Evolutionary conservation across 805 yeast species (phyloP), one percentile per base, ranked within the genome.

Genomic region (Kazachstania kunashirensis): DNA sequence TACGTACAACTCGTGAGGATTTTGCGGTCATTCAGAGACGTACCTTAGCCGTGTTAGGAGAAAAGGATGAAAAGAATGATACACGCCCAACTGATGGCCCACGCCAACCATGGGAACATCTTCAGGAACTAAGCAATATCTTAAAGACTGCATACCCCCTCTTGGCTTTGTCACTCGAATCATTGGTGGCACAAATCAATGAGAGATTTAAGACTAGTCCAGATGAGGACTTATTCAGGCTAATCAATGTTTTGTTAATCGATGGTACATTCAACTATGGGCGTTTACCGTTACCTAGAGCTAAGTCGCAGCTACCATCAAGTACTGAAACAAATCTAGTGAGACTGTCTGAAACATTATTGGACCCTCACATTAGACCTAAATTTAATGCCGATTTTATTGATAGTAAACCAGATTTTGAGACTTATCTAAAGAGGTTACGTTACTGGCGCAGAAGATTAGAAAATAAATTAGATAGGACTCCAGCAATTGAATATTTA

Each of bases 111-210:
- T 85, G 95, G 94, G 95, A 85, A 49, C 79, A 89, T 52, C 88
- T 88, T 29, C 81, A 77, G 38, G 97, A 89, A 52, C 81, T 92
- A 39, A 85, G 86, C 83, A 92, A 94, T 16, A 88, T 92, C 38
- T 66, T 94, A 56, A 92, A 92, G 57, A 94, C 99, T 0, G 96
- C 97, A 0, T 92, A 88, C 57, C 99, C 99, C 2, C 64, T 92
- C 36, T 64, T 92, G 44, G 95, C 98, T 0, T 70, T 92, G 31
- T 85, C 96, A 0, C 68, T 94, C 45, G 99, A 92, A 59, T 85
- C 97, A 0, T 64, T 94, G 37, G 96, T 92, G 20, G 97, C 94
- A 52, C 98, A 94, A 64, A 84, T 92, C 38, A 80, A 79, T 51
- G 95, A 86, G 55, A 69, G 96, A 38, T 89, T 92, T 69, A 92